These are phyloP conservation scores for Chlamydomonas schloesseri DNA, from an alignment of 139 green algal species.

Conservation along the genomic window DNA sequence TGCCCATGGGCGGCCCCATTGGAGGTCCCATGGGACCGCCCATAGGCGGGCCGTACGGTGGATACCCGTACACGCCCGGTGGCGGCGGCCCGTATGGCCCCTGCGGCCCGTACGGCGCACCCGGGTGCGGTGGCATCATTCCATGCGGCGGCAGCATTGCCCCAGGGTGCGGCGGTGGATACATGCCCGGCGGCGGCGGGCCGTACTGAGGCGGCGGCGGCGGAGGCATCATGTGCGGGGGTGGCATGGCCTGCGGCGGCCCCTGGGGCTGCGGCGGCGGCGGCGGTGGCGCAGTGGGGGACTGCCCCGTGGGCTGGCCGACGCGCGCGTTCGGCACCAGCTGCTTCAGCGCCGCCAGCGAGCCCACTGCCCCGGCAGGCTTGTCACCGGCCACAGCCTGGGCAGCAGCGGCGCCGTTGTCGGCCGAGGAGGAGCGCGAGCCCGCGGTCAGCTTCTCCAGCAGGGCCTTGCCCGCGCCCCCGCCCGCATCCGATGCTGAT, in stretches of 20 bases:
- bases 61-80: neutral
- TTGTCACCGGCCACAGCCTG: neutral
- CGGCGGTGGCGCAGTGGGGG: neutral
- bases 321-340: conserved; percentile 32
- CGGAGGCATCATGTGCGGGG: neutral
- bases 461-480: neutral
- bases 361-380: neutral
- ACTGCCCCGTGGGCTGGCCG: neutral
- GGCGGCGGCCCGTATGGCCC: neutral
- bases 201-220: too few species aligned
- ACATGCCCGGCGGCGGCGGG: too few species aligned
- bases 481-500: neutral
- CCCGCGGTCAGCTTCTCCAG: conserved; percentile 14
- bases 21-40: neutral
- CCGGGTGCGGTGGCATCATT: neutral
- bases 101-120: neutral
- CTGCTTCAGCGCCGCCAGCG: conserved; percentile 7
- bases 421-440: too few species aligned
- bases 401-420: neutral
- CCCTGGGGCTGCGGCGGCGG: neutral
- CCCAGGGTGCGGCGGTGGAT: neutral
- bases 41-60: neutral
- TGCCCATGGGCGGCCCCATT: neutral
- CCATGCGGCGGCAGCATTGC: neutral
- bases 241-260: neutral